phyloP scores from a whole-genome alignment of 805 yeast genomes.

The Barnettozyma wickerhamii region DNA sequence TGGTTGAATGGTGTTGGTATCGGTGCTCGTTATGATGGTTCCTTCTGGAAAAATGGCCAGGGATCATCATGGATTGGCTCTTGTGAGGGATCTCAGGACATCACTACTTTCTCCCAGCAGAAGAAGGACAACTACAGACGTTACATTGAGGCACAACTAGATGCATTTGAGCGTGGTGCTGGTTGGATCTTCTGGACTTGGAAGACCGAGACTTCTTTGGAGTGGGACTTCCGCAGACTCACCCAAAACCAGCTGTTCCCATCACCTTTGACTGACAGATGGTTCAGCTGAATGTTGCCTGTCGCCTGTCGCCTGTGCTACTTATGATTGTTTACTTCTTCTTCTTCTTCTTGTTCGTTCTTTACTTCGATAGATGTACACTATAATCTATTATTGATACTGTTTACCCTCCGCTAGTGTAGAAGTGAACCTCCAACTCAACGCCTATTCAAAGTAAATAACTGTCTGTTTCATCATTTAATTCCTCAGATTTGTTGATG shows the following conservation, averaged over 20 bases:
- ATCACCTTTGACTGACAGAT: conserved; percentile 67
- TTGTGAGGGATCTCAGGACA: conserved; percentile 50
- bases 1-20: conserved; percentile 86
- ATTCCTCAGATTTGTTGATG: no score
- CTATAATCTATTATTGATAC: no score
- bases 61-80: conserved; percentile 46
- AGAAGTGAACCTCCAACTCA: no score
- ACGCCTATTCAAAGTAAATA: no score
- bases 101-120: conserved; percentile 53
- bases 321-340: no score
- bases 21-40: conserved; percentile 78
- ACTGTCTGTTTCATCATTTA: no score
- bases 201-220: conserved; percentile 79
- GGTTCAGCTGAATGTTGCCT: conserved; percentile 36
- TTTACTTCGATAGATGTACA: no score
- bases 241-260: conserved; percentile 65
- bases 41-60: conserved; percentile 34
- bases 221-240: conserved; percentile 79
- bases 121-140: conserved; percentile 56
- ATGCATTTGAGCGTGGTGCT: conserved; percentile 65
- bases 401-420: no score
- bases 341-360: no score
- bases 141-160: conserved; percentile 86
- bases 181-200: conserved; percentile 97
- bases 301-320: no score